Base-by-base conservation (phyloP, 2,329 filamentous ascomycete species). In the Parascedosporium putredinis region DNA sequence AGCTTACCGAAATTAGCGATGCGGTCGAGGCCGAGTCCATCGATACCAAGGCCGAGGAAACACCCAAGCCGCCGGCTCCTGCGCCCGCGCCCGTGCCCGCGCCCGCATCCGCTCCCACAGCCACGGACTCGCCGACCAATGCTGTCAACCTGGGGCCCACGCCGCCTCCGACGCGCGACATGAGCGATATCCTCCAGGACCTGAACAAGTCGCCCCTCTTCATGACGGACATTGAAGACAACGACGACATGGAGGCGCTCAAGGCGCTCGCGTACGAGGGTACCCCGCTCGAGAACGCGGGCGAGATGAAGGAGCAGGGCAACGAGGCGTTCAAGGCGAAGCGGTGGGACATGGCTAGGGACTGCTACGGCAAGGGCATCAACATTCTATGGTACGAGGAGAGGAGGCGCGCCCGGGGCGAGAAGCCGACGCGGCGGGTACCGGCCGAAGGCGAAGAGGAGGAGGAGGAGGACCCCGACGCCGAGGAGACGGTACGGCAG, bases 221-320 rank as follows among this genome's bases (percentile, higher is more conserved):
- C 74, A 98, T 98, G 93, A 97, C 89, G 25, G 83, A 87, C 57
- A 75, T 96, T 29, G 87, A 87, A 58, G 86, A 94, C 56, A 95
- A 95, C 61, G 74, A 84, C 54, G 82, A 86, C 57, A 73, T 95
- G 1, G 89, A 94, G 58, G 94, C 93, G 1, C 75, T 98, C 53
- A 85, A 87, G 62, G 91, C 93, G 0, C 72, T 98, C 34, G 88
- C 88, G 25, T 95, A 96, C 63, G 93, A 98, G 69, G 94, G 93
- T 18, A 90, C 89, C 7, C 81, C 87, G 45, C 75, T 83, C 8
- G 91, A 97, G 64, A 84, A 95, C 54, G 86, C 83, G 18, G 69
- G 77, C 42, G 88, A 88, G 55, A 96, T 96, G 71, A 88, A 93
- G 59, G 84, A 91, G 62, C 86, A 88, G 57, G 93, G 93, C 29